Evolutionary conservation across 768 basidiomycete genomes (phyloP).

Genomic region (Hygrocybe punicea): DNA sequence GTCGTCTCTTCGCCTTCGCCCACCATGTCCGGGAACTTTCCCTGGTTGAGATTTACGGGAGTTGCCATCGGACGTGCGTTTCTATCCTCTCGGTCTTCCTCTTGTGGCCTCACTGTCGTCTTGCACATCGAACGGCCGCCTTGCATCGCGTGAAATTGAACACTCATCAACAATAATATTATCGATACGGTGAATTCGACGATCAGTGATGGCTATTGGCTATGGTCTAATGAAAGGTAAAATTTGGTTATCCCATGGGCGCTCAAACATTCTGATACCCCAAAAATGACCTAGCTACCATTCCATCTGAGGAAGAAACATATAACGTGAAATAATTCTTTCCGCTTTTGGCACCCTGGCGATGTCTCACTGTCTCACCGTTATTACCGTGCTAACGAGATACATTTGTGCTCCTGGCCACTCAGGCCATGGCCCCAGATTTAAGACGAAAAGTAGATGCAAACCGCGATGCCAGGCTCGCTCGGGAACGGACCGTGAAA

Average conservation of each 20-base stretch:
- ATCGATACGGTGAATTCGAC: no score
- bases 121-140: not conserved
- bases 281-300: constrained; percentile 39
- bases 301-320: constrained; percentile 51
- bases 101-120: not conserved
- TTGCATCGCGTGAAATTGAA: not conserved
- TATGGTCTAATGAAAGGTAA: constrained; percentile 60
- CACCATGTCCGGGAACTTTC: constrained; percentile 47
- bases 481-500: constrained; percentile 52
- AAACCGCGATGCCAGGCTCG: constrained; percentile 48
- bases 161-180: no score
- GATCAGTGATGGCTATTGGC: constrained; percentile 52
- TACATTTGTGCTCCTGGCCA: constrained; percentile 4
- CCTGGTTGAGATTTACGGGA: constrained; percentile 54
- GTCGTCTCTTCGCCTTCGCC: not conserved
- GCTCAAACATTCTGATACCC: constrained; percentile 9
- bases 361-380: constrained; percentile 1
- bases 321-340: constrained; percentile 43
- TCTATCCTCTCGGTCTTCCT: constrained; percentile 6
- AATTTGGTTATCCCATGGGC: not conserved
- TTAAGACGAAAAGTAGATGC: constrained; percentile 62
- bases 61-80: constrained; percentile 48
- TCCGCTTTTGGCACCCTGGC: constrained; percentile 3
- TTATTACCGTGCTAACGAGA: not conserved
- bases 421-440: constrained; percentile 62